These are phyloP conservation scores for Trichoderma afroharzianum DNA, from an alignment of 2,329 filamentous ascomycete genomes.

Conservation along the genomic window DNA sequence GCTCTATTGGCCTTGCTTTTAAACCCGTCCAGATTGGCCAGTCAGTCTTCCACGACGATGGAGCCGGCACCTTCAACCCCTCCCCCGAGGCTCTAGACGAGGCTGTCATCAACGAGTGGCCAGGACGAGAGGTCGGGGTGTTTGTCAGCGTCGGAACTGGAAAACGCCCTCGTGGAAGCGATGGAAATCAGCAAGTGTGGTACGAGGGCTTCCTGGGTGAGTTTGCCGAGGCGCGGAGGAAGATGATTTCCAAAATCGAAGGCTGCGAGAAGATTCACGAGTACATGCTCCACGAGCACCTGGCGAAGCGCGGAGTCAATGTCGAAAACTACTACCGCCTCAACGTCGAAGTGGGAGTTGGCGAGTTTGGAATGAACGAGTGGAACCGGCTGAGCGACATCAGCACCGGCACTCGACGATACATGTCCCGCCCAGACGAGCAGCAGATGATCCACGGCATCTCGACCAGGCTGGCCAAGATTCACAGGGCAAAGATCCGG, in stretches of 20 bases:
- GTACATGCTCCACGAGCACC: constrained; percentile 75
- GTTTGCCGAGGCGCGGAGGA: constrained; percentile 83
- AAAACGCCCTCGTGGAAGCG: constrained; percentile 63
- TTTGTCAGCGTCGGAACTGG: constrained; percentile 95
- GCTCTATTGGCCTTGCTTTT: constrained; percentile 85
- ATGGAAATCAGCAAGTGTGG: constrained; percentile 75
- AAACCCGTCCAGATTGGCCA: constrained; percentile 94
- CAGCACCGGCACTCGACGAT: constrained; percentile 84
- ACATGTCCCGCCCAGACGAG: constrained; percentile 69
- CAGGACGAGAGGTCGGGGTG: constrained; percentile 84
- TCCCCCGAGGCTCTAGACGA: constrained; percentile 83
- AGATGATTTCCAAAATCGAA: constrained; percentile 88
- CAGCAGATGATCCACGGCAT: constrained; percentile 74
- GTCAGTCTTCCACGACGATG: constrained; percentile 90
- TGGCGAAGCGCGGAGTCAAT: constrained; percentile 74
- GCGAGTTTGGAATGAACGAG: constrained; percentile 98
- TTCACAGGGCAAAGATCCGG: constrained; percentile 70
- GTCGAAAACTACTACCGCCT: constrained; percentile 89
- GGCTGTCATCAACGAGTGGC: constrained; percentile 90
- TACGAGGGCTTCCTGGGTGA: constrained; percentile 92
- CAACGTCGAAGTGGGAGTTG: constrained; percentile 95
- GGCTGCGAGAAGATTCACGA: constrained; percentile 89
- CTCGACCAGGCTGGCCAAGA: constrained; percentile 77
- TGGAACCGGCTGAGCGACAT: constrained; percentile 94
- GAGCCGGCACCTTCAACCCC: constrained; percentile 87